Evolutionary conservation across 192 early-diverging fungal genomes (phyloP).

Genomic region (Coemansia sp.): DNA sequence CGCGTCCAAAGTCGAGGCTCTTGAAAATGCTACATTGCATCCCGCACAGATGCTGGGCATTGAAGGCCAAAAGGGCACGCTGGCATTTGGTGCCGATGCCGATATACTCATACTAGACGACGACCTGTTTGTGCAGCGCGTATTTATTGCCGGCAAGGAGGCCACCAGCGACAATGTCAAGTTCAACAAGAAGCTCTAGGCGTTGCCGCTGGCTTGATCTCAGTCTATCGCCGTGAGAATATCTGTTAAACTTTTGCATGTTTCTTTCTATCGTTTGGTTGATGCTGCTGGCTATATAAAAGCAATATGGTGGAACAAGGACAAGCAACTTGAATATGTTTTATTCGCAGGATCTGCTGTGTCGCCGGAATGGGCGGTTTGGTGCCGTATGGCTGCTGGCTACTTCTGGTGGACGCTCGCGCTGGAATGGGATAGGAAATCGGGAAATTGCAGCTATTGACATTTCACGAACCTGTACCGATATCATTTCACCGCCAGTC

Average conservation of each 20-base stretch:
- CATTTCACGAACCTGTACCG: constrained; percentile 30
- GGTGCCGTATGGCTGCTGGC: constrained; percentile 41
- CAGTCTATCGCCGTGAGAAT: too few species aligned
- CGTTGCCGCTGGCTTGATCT: too few species aligned
- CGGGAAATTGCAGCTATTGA: constrained; percentile 29
- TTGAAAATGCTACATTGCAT: constrained; percentile 76
- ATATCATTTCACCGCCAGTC: constrained; percentile 18
- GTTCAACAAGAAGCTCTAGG: constrained; percentile 26
- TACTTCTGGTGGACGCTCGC: constrained; percentile 8
- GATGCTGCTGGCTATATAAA: not conserved
- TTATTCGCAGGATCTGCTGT: constrained; percentile 45
- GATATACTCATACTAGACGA: constrained; percentile 71
- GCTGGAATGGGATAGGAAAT: constrained; percentile 17
- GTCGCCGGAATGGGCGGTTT: constrained; percentile 28
- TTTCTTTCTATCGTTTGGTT: not conserved
- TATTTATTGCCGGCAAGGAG: constrained; percentile 71
- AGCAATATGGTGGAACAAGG: not conserved
- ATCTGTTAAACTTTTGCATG: too few species aligned
- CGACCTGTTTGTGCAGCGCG: constrained; percentile 61
- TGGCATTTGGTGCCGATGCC: constrained; percentile 71
- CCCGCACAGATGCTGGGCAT: constrained; percentile 76
- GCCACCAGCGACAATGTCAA: constrained; percentile 33
- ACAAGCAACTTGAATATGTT: constrained; percentile 20
- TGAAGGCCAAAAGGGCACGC: constrained; percentile 65
- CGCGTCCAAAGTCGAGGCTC: constrained; percentile 71